phyloP scores from a whole-genome alignment of 2,329 filamentous ascomycete genomes.

The Fusarium drepaniforme region DNA sequence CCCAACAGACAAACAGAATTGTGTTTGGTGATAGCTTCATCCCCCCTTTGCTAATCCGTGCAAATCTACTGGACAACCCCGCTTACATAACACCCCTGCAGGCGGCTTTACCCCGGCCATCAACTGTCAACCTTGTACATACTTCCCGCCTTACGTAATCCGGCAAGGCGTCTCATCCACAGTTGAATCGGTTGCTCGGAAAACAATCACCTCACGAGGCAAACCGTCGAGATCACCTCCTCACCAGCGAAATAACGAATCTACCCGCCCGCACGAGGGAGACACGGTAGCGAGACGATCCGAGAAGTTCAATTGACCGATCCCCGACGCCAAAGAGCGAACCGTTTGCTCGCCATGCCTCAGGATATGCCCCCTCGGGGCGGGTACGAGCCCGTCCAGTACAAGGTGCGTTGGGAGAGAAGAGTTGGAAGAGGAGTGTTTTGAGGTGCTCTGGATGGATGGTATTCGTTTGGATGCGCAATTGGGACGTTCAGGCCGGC shows the following conservation, averaged over 20 bases:
- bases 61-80: slow-evolving; percentile 25
- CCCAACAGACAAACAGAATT: neutral
- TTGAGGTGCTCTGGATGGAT: neutral
- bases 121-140: neutral
- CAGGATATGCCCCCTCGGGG: slow-evolving; percentile 97
- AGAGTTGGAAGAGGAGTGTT: neutral
- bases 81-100: slow-evolving; percentile 18
- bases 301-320: slow-evolving; percentile 16
- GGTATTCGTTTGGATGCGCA: neutral
- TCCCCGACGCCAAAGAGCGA: slow-evolving; percentile 18
- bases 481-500: neutral
- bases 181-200: slow-evolving; percentile 30
- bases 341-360: slow-evolving; percentile 75
- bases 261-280: slow-evolving; percentile 29
- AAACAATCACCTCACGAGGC: slow-evolving; percentile 47
- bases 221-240: neutral
- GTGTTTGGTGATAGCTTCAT: slow-evolving; percentile 29
- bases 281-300: slow-evolving; percentile 16
- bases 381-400: slow-evolving; percentile 97
- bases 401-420: slow-evolving; percentile 76
- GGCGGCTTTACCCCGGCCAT: slow-evolving; percentile 14
- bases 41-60: slow-evolving; percentile 29
- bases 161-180: slow-evolving; percentile 13
- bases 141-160: slow-evolving; percentile 41
- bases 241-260: neutral